Evolutionary conservation across 495 filamentous ascomycete species (phyloP), one percentile per base, ranked within the genome.

Genomic region (Xylaria curta): DNA sequence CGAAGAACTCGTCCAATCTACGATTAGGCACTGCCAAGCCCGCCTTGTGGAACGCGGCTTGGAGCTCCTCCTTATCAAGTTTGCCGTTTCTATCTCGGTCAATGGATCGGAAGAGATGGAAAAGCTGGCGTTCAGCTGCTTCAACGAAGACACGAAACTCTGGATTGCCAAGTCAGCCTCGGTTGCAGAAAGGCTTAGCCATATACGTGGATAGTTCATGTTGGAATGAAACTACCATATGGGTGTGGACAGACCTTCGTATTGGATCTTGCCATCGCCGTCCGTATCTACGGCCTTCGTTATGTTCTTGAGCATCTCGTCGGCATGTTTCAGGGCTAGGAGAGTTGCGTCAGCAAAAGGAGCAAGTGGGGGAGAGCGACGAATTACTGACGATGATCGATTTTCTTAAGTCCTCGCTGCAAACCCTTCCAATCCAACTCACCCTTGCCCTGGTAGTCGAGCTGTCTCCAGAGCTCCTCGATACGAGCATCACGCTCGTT

Each of bases 61-160:
- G 88, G 53, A 99, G 86, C 82, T 98, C 96, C 19, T 81, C 81
- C 79, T 96, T 96, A 76, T 97, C 93, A 53, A 99, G 85, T 81
- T 94, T 94, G 63, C 95, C 95, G 78, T 97, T 94, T 28, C 89
- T 83, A 76, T 98, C 91, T 68, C 87, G 87, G 79, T 99, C 96
- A 72, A 99, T 97, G 63, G 87, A 91, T 75, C 91, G 87, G 83
- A 98, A 99, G 49, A 99, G 89, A 44, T 87, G 74, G 82, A 88
- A 90, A 19, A 99, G 85, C 74, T 97, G 90, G 64, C 87, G 87
- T 76, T 99, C 96, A 42, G 96, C 94, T 54, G 91, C 85, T 72
- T 93, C 88, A 78, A 98, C 93, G 77, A 99, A 99, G 62, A 85
- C 81, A 56, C 91, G 91, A 76, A 99, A 99, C 81, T 99, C 95